These are phyloP conservation scores for Xylaria sp. DNA, from an alignment of 2,329 filamentous ascomycete genomes.

Conservation along the genomic window DNA sequence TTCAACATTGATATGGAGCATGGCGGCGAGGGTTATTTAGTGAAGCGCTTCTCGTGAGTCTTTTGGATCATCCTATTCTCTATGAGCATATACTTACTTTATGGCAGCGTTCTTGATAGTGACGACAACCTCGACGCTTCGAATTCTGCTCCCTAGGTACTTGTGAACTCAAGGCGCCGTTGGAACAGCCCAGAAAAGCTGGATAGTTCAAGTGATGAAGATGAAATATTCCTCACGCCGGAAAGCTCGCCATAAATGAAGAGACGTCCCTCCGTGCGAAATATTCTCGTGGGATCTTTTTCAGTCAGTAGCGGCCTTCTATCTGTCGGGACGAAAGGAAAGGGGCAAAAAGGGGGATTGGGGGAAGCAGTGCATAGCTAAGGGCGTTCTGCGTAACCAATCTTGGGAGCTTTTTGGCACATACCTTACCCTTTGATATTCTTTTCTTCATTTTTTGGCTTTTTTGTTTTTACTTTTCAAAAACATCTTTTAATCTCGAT, in stretches of 20 bases:
- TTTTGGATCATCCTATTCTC: conserved; percentile 1
- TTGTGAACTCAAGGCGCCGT: background rate
- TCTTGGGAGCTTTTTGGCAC: background rate
- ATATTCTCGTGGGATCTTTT: background rate
- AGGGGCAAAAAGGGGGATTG: too few relatives aligned
- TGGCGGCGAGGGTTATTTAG: conserved; percentile 89
- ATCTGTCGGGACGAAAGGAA: background rate
- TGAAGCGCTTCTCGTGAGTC: conserved; percentile 92
- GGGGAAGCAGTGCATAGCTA: conserved; percentile 29
- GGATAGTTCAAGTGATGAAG: background rate
- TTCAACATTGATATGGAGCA: conserved; percentile 96
- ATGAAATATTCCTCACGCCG: background rate
- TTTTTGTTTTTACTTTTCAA: conserved; percentile 1
- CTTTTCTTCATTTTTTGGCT: background rate
- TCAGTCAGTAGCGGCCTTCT: background rate
- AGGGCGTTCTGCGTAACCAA: conserved; percentile 28
- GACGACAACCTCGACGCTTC: conserved; percentile 66
- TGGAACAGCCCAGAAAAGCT: background rate
- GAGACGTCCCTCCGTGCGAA: background rate
- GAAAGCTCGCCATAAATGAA: background rate
- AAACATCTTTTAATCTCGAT: conserved; percentile 6
- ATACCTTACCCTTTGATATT: background rate
- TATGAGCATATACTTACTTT: conserved; percentile 7
- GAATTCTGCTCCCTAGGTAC: conserved; percentile 53
- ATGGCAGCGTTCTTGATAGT: conserved; percentile 61